These are phyloP conservation scores for Neofusicoccum umdonicola DNA, from an alignment of 2,329 filamentous ascomycete species.

Conservation along the genomic window DNA sequence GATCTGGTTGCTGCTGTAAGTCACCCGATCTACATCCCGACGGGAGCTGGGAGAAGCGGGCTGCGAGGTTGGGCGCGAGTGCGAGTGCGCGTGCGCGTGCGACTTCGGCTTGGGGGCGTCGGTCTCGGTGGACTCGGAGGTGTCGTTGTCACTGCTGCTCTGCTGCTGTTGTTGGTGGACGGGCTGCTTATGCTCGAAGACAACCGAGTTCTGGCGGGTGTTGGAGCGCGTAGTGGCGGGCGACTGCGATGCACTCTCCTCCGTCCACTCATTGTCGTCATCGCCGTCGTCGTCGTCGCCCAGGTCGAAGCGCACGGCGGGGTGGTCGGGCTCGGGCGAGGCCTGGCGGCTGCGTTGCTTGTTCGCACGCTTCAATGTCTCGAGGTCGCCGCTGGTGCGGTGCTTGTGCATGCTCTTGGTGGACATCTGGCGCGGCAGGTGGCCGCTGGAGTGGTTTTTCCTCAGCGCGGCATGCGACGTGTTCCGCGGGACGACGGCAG, in stretches of 20 bases:
- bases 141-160: constrained; percentile 17
- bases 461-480: constrained; percentile 35
- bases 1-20: constrained; percentile 19
- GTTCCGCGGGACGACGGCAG: constrained; percentile 37
- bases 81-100: constrained; percentile 20
- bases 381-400: constrained; percentile 22
- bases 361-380: constrained; percentile 29
- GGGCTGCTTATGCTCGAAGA: constrained; percentile 31
- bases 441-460: constrained; percentile 47
- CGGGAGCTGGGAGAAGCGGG: constrained; percentile 30
- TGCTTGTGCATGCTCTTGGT: constrained; percentile 38
- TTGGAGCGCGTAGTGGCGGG: constrained; percentile 41
- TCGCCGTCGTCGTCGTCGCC: constrained; percentile 31
- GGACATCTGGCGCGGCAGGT: constrained; percentile 41
- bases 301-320: constrained; percentile 43
- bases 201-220: constrained; percentile 40
- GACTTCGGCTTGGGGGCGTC: constrained; percentile 1
- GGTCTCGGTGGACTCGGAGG: constrained; percentile 20
- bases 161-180: constrained; percentile 17
- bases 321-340: constrained; percentile 32
- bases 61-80: constrained; percentile 21
- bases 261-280: constrained; percentile 40
- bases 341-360: constrained; percentile 28
- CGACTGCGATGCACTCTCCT: constrained; percentile 43
- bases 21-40: constrained; percentile 1